Base-by-base conservation (phyloP, 768 basidiomycete species). In the Tulasnella sp. region DNA sequence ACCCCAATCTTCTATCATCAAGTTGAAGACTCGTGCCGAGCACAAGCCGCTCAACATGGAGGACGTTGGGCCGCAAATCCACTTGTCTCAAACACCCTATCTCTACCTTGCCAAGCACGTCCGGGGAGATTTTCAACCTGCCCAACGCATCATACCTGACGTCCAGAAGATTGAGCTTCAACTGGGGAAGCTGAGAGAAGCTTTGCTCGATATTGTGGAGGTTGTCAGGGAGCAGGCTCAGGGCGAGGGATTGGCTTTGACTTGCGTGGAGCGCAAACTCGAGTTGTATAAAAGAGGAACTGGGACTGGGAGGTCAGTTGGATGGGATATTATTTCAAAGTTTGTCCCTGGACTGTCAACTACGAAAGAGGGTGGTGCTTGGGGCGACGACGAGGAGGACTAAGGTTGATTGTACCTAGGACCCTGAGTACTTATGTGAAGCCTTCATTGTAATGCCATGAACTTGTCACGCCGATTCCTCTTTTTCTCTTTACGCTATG, bases 1-100 rank as follows among this genome's bases (percentile, higher is more conserved):
- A n/a, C 83, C 86, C 0, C 83, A 86, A 45, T 82, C 85, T 0
- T 80, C 85, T 9, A 82, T 87, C 72, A 80, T 88, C 40, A 87
- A 89, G 79, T 80, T 88, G n/a, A 84, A 84, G 17, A 88, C 88
- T 2, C 84, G 85, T 42, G 80, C 45, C 76, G 77, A 12, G 79
- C 81, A 78, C 79, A 74, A 74, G 22, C 29, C 68, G 5, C 29
- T 85, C 84, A 42, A 90, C 79, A 92, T 91, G 91, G 83, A 80
- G 38, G 89, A 91, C 15, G 82, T 84, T 1, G 91, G 89, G 81
- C 88, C 89, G 0, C 91, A 92, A 80, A 82, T 92, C 15, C 89
- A 86, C 80, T 85, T 93, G 74, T 91, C 92, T 6, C 89, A 90
- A 80, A 92, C 90, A 0, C 83, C 86, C 82, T 79, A 85, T 31